Base-by-base conservation (phyloP, 2,329 filamentous ascomycete species). In the Talaromyces islandicus region DNA sequence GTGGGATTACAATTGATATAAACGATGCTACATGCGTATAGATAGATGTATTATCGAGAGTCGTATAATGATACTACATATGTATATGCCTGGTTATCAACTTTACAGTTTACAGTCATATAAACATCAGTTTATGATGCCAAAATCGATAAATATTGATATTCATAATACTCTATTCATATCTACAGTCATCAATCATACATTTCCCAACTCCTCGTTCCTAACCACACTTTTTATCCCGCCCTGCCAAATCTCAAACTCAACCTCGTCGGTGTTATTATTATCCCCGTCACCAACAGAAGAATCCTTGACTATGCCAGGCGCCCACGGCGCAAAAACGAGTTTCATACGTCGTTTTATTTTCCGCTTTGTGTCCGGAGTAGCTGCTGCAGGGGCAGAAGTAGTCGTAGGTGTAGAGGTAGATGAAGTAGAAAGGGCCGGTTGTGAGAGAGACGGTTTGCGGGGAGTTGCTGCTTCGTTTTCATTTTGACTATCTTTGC, bases 301-400 rank as follows among this genome's bases (percentile, higher is more conserved):
- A 81, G 64, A 5, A 11, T 81, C 77, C 57, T 80, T 71, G 17
- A 83, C 78, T 63, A 78, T 79, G 1, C 81, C 81, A 2, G 78
- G 75, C 4, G 84, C 83, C 83, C 95, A 94, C 1, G 90, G 84
- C 54, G 91, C 89, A 78, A 96, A 97, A 0, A 96, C 93, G 9
- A 97, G 84, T 73, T 92, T 95, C 81, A 96, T 86, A 80, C 86
- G 91, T 61, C 93, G 80, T 64, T 83, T 83, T 32, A 29, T 55
- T 27, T 12, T 48, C 38, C 38, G 48, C 51, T 56, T 25, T 43
- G 21, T 50, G 29, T 12, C 1, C 41, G 25, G 29, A 21, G 41
- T 56, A 52, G 54, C 35, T 60, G 62, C 3, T 62, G 58, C 51
- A 30, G 43, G 1, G 46, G 46, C 41, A 21, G 56, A 5, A 41